Base-by-base conservation (phyloP, 2,329 filamentous ascomycete genomes). In the Hyphodiscus sp. region DNA sequence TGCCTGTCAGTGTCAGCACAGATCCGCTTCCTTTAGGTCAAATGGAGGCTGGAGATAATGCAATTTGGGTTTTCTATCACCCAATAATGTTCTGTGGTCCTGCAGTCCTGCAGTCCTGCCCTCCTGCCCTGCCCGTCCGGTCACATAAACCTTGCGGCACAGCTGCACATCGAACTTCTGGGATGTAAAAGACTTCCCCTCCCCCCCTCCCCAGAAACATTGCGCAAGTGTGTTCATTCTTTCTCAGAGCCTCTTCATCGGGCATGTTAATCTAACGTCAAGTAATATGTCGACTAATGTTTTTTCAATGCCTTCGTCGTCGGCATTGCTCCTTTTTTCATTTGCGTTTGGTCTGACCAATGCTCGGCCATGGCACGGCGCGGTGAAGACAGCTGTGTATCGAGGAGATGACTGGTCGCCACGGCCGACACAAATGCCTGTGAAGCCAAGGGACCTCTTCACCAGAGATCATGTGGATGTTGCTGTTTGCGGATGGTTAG, bases 401-500 rank as follows among this genome's bases (percentile, higher is more conserved):
- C 49, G 54, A 47, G 49, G 54, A 23, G 58, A 61, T 49, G 55
- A 59, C 20, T 65, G 63, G 63, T 62, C 63, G 16, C 64, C 64
- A 26, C 49, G 55, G 45, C 64, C 64, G 19, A 67, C 64, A n/a
- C 50, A 52, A 16, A 50, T 56, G 2, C 57, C 60, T n/a, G 48
- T 33, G 16, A 52, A 61, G 18, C 58, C 60, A 30, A 51, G 50
- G 30, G 52, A 53, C 15, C 43, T 67, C 8, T 65, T 67, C 48
- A 63, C 60, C 52, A 60, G 62, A 50, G 53, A 45, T 23, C 58
- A 58, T 8, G 51, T 63, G 1, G 58, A 59, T 51, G 57, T 62
- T 4, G 55, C 57, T 50, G 51, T 66, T 33, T 67, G 65, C 52
- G 65, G 65, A n/a, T 67, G 65, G 65, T 51, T 63, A 52, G 63